Base-by-base conservation (phyloP, 495 filamentous ascomycete species). In the Penicilliopsis zonata region DNA sequence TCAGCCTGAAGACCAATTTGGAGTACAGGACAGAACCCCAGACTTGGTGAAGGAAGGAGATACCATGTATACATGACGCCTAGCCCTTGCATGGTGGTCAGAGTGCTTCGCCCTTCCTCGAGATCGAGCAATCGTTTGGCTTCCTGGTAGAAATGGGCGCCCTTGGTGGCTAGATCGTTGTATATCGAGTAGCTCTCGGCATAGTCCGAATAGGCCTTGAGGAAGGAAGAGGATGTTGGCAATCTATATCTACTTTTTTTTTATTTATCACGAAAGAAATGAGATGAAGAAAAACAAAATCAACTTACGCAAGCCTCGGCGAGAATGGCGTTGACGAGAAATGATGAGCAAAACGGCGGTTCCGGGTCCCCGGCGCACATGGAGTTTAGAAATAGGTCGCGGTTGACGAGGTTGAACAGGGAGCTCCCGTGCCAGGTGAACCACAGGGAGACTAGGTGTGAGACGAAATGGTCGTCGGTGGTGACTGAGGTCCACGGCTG, bases 281-380 rank as follows among this genome's bases (percentile, higher is more conserved):
- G 10, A 27, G 20, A 9, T 9, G 15, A 25, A 19, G 15, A n/a
- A 17, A 14, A 5, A 16, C 14, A 4, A 4, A n/a, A 27, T 4
- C 25, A 13, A 41, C 56, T 43, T 32, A 61, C 54, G 36, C 53
- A 55, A 19, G 56, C 53, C 9, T 47, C 38, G 6, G 57, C 52
- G 18, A 61, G 50, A 30, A 67, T 47, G n/a, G 42, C 43, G 28
- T 67, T 65, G 14, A 67, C 58, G 6, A 67, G 50, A 26, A 63
- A 49, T 0, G 59, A 44, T 2, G 63, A 61, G 43, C 59, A 67
- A 30, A 58, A 61, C 14, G 28, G 33, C 1, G 42, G 46, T 4
- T 43, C 30, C 6, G 48, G 19, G 1, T 44, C 31, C 4, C 46
- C 47, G 1, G 34, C 15, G 2, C 41, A 36, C 46, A 63, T 58